These are phyloP conservation scores for Diaporthe humulicola DNA, from an alignment of 2,329 filamentous ascomycete genomes.

Conservation along the genomic window DNA sequence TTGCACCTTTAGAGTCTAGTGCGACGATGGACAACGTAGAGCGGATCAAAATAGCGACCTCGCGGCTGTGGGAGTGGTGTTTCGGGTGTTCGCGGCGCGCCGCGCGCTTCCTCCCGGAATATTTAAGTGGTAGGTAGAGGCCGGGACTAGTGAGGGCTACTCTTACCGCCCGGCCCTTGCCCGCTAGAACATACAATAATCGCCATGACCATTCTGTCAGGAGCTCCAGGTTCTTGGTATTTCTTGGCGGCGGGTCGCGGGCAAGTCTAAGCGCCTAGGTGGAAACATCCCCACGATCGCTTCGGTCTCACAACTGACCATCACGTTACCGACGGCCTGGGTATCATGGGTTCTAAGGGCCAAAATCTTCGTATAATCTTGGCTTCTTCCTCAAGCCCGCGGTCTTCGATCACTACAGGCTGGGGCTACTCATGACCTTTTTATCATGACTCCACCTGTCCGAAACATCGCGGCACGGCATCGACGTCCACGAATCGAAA, in stretches of 20 bases:
- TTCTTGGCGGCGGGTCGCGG: neutral
- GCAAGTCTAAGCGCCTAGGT: neutral
- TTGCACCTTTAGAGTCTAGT: neutral
- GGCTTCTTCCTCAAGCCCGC: neutral
- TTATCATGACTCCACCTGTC: neutral
- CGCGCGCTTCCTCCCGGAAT: neutral
- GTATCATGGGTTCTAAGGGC: neutral
- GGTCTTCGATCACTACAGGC: neutral
- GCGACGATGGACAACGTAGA: neutral
- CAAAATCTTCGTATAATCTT: neutral
- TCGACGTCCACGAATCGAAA: neutral
- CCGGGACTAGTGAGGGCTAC: neutral
- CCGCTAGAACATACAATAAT: neutral
- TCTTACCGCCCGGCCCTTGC: neutral
- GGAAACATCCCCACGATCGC: neutral
- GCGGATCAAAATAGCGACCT: slow-evolving; percentile 5
- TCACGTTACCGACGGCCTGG: neutral
- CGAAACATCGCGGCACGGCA: neutral
- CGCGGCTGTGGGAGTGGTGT: neutral
- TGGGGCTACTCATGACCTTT: neutral
- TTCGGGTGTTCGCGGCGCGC: neutral
- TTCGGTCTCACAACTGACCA: slow-evolving; percentile 2
- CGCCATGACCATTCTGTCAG: neutral
- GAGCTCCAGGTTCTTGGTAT: neutral
- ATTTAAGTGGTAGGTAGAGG: neutral